phyloP scores from a whole-genome alignment of 768 basidiomycete genomes.

The Daedalea quercina region DNA sequence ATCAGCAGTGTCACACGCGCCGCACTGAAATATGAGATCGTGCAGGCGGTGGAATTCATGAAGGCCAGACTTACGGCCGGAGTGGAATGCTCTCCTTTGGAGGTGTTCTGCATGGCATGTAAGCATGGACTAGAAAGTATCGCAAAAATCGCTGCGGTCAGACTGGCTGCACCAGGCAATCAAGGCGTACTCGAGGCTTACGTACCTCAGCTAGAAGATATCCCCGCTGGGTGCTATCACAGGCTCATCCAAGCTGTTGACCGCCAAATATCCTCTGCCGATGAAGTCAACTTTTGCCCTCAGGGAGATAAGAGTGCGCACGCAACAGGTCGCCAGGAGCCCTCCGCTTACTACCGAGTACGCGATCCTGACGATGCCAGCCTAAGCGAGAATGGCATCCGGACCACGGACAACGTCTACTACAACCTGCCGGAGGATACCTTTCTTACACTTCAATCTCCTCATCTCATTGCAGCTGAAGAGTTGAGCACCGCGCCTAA shows the following conservation, averaged over 20 bases:
- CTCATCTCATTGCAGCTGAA: no score
- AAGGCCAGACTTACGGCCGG: background rate
- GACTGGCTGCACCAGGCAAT: background rate
- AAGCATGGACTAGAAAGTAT: slow-evolving; percentile 22
- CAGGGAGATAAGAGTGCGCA: no score
- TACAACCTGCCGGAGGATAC: no score
- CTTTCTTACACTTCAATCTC: no score
- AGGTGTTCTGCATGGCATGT: slow-evolving; percentile 29
- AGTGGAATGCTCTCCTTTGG: slow-evolving; percentile 12
- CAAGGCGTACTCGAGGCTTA: background rate
- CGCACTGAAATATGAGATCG: slow-evolving; percentile 20
- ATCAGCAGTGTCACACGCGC: slow-evolving; percentile 11
- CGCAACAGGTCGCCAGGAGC: no score
- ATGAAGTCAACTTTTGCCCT: no score
- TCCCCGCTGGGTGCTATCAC: slow-evolving; percentile 7
- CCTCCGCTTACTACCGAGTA: no score
- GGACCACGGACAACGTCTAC: no score
- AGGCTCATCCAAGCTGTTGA: slow-evolving; percentile 1
- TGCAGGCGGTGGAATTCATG: slow-evolving; percentile 10
- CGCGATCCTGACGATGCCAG: no score
- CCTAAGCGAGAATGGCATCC: no score
- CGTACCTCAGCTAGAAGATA: slow-evolving; percentile 5
- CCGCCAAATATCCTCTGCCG: no score
- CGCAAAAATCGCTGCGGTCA: slow-evolving; percentile 17
- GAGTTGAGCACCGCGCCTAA: no score